These are phyloP conservation scores for Umbellularia californica DNA, from an alignment of 164 flowering plant genomes.

Conservation along the genomic window DNA sequence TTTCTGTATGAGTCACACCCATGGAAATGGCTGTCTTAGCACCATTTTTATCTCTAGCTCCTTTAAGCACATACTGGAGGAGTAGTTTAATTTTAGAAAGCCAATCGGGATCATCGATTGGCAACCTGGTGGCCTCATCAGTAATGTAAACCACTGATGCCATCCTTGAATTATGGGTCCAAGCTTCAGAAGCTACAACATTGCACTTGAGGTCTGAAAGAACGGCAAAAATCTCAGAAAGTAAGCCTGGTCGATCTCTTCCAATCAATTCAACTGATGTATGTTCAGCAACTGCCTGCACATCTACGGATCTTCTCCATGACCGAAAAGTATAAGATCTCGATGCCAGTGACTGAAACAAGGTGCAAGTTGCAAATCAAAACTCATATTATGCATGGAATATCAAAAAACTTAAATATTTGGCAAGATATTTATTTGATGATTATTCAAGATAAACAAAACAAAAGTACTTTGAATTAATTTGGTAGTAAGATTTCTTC, in stretches of 20 bases:
- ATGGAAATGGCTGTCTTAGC: slow-evolving; percentile 75
- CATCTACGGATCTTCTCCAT: slow-evolving; percentile 68
- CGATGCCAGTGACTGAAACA: slow-evolving; percentile 63
- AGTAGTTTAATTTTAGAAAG: slow-evolving; percentile 65
- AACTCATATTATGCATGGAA: slow-evolving; percentile 1
- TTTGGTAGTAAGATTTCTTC: no score
- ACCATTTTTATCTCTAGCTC: slow-evolving; percentile 50
- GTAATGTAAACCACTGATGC: slow-evolving; percentile 89
- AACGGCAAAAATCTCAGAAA: slow-evolving; percentile 87
- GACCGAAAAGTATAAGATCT: slow-evolving; percentile 50
- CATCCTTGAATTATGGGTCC: slow-evolving; percentile 97
- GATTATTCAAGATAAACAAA: no score
- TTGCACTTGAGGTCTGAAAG: slow-evolving; percentile 85
- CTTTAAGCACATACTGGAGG: slow-evolving; percentile 64
- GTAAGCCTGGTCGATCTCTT: slow-evolving; percentile 84
- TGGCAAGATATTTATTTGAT: no score
- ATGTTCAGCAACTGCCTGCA: slow-evolving; percentile 55
- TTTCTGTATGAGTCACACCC: slow-evolving; percentile 63
- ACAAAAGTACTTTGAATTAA: no score
- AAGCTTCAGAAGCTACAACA: slow-evolving; percentile 82
- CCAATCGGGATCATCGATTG: slow-evolving; percentile 57
- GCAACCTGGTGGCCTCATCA: slow-evolving; percentile 51
- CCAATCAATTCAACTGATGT: slow-evolving; percentile 83
- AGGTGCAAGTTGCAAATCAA: background rate
- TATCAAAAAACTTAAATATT: slow-evolving; percentile 1